Conservation (phyloP, 129 eudicot species). For the Mikania micrantha region DNA sequence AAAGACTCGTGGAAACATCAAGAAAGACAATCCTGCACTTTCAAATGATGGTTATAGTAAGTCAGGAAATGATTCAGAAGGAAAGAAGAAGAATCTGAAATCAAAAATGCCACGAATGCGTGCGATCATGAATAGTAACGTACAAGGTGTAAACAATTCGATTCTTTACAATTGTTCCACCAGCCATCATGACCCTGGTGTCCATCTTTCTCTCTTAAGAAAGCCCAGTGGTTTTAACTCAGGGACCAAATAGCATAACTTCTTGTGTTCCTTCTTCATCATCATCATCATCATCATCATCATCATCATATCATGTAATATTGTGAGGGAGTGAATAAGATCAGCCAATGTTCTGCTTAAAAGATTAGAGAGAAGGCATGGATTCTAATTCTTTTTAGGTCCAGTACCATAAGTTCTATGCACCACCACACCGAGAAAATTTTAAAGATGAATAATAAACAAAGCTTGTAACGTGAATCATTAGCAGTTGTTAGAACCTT, state of each 20-base stretch:
- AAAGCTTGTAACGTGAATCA: too few species aligned
- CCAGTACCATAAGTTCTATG: too few species aligned
- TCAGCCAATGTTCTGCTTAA: background rate
- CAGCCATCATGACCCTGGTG: constrained; percentile 60
- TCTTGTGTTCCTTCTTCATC: too few species aligned
- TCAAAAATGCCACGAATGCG: constrained; percentile 29
- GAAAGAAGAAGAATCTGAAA: constrained; percentile 15
- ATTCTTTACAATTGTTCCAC: constrained; percentile 33
- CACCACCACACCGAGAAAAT: too few species aligned
- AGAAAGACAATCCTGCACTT: background rate
- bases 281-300: too few species aligned
- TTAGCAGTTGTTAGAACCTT: too few species aligned
- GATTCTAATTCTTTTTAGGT: constrained; percentile 20
- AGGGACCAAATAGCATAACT: background rate
- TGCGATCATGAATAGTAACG: constrained; percentile 61
- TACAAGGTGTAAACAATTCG: constrained; percentile 67
- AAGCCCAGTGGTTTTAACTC: constrained; percentile 13
- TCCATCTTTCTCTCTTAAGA: constrained; percentile 42
- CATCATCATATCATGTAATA: too few species aligned
- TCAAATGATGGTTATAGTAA: constrained; percentile 23
- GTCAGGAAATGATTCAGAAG: constrained; percentile 3
- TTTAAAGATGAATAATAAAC: background rate
- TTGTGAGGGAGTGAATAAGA: constrained; percentile 14
- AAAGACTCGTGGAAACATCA: constrained; percentile 6
- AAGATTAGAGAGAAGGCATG: too few species aligned